A percentile compares a stretch with the other conserved stretches of the same genome.
These are phyloP conservation scores for Coelastrella sp. DNA, from an alignment of 139 green algal species.

Conservation along the genomic window DNA sequence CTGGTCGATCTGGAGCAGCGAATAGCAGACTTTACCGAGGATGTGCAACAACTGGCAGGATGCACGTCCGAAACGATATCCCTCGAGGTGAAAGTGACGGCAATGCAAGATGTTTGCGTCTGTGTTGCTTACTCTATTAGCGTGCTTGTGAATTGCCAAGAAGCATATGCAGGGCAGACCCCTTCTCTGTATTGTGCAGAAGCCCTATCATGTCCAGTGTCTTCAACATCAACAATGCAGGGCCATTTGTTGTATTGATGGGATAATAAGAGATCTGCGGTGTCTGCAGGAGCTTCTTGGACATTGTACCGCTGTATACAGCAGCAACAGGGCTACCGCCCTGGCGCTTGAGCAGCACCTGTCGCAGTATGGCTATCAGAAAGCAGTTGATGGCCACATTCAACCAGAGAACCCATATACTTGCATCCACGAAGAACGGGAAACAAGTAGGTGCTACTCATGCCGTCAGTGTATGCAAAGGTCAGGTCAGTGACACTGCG, in stretches of 20 bases:
- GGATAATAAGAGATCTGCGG: not conserved
- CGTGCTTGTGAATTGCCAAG: too few species aligned
- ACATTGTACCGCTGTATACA: slow-evolving; percentile 40
- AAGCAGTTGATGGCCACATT: not conserved
- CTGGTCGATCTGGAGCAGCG: slow-evolving; percentile 45
- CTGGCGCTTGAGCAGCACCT: slow-evolving; percentile 40
- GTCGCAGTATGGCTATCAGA: slow-evolving; percentile 36
- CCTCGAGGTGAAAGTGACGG: slow-evolving; percentile 15
- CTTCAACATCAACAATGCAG: too few species aligned
- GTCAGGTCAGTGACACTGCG: too few species aligned
- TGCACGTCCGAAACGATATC: slow-evolving; percentile 33
- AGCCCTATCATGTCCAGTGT: too few species aligned
- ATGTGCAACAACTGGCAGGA: slow-evolving; percentile 25
- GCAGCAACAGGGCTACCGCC: slow-evolving; percentile 1
- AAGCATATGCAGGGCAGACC: too few species aligned
- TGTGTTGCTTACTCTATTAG: too few species aligned
- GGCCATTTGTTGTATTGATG: too few species aligned
- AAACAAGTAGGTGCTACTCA: too few species aligned
- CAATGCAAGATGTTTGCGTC: too few species aligned
- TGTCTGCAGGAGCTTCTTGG: slow-evolving; percentile 42
- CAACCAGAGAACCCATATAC: slow-evolving; percentile 13
- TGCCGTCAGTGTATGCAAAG: too few species aligned
- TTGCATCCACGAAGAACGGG: not conserved
- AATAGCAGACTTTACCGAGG: slow-evolving; percentile 36
- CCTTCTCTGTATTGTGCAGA: too few species aligned